Conservation (phyloP, 2,329 filamentous ascomycete species). For the Penicillium sp. region DNA sequence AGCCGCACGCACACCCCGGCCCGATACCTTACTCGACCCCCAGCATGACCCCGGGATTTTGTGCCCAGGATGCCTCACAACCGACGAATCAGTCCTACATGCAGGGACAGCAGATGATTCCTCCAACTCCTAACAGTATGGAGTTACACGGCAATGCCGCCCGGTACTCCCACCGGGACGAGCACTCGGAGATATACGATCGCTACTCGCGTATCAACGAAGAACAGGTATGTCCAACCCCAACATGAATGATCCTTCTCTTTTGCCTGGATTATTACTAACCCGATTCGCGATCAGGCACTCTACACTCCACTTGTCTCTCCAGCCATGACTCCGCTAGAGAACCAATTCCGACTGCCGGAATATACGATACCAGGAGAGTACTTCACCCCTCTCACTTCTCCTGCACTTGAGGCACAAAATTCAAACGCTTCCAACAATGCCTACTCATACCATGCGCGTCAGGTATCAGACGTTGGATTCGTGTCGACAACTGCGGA, state of each 20-base stretch:
- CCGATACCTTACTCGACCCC: conserved; percentile 36
- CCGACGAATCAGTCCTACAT: conserved; percentile 33
- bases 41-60: conserved; percentile 38
- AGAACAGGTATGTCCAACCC: conserved; percentile 43
- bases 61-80: conserved; percentile 36
- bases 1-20: conserved; percentile 26
- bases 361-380: conserved; percentile 54
- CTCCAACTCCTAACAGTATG: conserved; percentile 54
- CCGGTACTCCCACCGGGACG: conserved; percentile 47
- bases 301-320: conserved; percentile 56
- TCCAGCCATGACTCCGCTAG: conserved; percentile 55
- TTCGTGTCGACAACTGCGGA: conserved; percentile 49
- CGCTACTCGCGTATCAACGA: conserved; percentile 48
- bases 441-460: conserved; percentile 40
- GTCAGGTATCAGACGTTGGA: conserved; percentile 43
- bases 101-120: conserved; percentile 43
- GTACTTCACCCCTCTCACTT: conserved; percentile 56
- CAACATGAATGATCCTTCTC: neutral
- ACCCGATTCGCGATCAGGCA: conserved; percentile 40
- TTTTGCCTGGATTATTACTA: conserved; percentile 1
- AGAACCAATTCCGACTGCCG: conserved; percentile 51
- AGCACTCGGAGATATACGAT: conserved; percentile 49
- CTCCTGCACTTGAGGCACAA: conserved; percentile 55
- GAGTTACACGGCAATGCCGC: conserved; percentile 51
- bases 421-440: conserved; percentile 36